Conservation (phyloP, 768 basidiomycete genomes). For the Lyophyllum semitale region DNA sequence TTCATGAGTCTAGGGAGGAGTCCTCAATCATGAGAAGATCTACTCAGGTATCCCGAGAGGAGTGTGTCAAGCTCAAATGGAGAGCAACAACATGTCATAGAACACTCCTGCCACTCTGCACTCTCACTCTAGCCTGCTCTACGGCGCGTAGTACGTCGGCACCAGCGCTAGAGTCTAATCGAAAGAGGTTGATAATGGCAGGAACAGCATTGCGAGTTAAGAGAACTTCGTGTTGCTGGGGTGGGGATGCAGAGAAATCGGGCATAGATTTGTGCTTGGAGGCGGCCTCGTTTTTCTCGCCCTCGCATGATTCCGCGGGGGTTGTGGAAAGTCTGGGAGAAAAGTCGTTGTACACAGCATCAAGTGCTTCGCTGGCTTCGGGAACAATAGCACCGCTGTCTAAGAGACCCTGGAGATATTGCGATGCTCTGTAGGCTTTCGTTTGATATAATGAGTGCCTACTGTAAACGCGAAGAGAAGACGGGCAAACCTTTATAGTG, state of each 20-base stretch:
- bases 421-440: constrained; percentile 68
- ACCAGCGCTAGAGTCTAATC: constrained; percentile 43
- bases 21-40: neutral
- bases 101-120: constrained; percentile 21
- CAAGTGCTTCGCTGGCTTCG: constrained; percentile 52
- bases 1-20: neutral
- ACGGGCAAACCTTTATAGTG: constrained; percentile 67
- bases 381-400: constrained; percentile 58
- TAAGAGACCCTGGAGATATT: constrained; percentile 65
- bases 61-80: neutral
- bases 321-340: constrained; percentile 9
- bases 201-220: constrained; percentile 58
- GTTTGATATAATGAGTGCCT: neutral
- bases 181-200: constrained; percentile 45
- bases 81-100: constrained; percentile 1
- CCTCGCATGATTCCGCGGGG: neutral
- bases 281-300: constrained; percentile 3
- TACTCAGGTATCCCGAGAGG: neutral
- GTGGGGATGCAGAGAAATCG: constrained; percentile 7
- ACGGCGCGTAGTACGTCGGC: constrained; percentile 64
- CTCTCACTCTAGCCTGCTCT: constrained; percentile 51
- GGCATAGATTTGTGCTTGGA: constrained; percentile 5
- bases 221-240: constrained; percentile 35
- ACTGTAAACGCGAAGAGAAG: neutral
- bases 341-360: constrained; percentile 50